Base-by-base conservation (phyloP, 371 early-diverging fungal genomes). In the Paraphysoderma sedebokerense region DNA sequence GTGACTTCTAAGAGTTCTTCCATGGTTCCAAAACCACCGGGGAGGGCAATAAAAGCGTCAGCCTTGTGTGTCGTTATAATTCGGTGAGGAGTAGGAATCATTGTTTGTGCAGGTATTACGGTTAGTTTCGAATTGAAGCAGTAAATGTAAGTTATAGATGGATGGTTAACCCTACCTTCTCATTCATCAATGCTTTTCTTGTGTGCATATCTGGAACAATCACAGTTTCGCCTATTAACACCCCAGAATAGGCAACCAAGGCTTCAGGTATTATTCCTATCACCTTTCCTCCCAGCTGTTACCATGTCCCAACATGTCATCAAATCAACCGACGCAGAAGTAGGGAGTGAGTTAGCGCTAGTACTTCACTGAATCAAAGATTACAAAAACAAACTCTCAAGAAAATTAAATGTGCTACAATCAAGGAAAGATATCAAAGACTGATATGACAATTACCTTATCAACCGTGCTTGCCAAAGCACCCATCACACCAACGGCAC, bases 1-100 rank as follows among this genome's bases (percentile, higher is more conserved):
- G 77, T 74, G 51, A 83, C 74, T 60, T 88, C 89, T 8, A 87
- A 58, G 50, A 86, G 65, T 53, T 88, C 91, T 58, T 90, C 91
- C 61, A 85, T 64, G 0, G 88, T 86, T 28, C 86, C 86, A 36
- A 58, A 76, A 1, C 92, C 92, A 28, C 92, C 92, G 0, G 92
- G 92, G 17, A 91, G 66, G 5, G 82, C 77, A 17, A 88, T 62
- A 57, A 89, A 91, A 0, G 81, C 89, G 54, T 76, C 72, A 28
- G 66, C 57, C 65, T 68, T 44, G 8, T 1, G n/a, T 12, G 12
- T 34, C 12, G n/a, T 13, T 34, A n/a, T 12, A n/a, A 34, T n/a
- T 13, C 34, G n/a, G 12, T 12, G 34, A 34, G n/a, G 13, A 34
- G 13, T 13, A 34, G n/a, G 34, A n/a, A 34, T 13, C 12, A 34